phyloP scores from a whole-genome alignment of 805 yeast genomes.

The Schizosaccharomyces japonicus region DNA sequence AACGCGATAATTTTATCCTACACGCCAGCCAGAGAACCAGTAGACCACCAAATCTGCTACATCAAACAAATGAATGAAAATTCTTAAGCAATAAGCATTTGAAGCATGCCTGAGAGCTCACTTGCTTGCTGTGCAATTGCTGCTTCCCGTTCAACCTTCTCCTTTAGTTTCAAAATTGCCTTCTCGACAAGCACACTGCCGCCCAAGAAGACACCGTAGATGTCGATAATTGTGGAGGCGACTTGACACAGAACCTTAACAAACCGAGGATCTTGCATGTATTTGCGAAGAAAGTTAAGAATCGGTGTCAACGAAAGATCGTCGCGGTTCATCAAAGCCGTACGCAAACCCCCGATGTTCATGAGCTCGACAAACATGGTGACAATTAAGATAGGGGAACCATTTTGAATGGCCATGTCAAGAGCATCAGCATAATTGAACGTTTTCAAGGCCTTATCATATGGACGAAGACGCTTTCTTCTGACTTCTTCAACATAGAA shows the following conservation, averaged over 20 bases:
- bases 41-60: too few relatives aligned
- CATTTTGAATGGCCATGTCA: slow-evolving; percentile 61
- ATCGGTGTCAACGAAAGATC: slow-evolving; percentile 70
- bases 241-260: slow-evolving; percentile 42
- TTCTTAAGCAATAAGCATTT: slow-evolving; percentile 20
- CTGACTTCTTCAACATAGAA: slow-evolving; percentile 27
- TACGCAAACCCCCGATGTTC: slow-evolving; percentile 66
- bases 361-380: slow-evolving; percentile 71
- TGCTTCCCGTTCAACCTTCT: slow-evolving; percentile 40
- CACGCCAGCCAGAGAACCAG: too few relatives aligned
- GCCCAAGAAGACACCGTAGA: slow-evolving; percentile 30
- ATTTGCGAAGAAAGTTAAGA: slow-evolving; percentile 55
- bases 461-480: slow-evolving; percentile 41
- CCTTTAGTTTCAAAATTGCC: slow-evolving; percentile 32
- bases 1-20: too few relatives aligned
- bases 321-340: slow-evolving; percentile 61
- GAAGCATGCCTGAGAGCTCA: slow-evolving; percentile 81
- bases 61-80: too few relatives aligned
- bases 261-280: slow-evolving; percentile 58
- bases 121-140: slow-evolving; percentile 67
- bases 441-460: slow-evolving; percentile 61
- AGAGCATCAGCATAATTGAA: slow-evolving; percentile 87
- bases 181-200: slow-evolving; percentile 58
- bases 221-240: slow-evolving; percentile 39
- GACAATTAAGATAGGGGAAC: slow-evolving; percentile 52